Evolutionary conservation across 169 alveolate genomes (phyloP).

Genomic region (Cryptosporidium tyzzeri): DNA sequence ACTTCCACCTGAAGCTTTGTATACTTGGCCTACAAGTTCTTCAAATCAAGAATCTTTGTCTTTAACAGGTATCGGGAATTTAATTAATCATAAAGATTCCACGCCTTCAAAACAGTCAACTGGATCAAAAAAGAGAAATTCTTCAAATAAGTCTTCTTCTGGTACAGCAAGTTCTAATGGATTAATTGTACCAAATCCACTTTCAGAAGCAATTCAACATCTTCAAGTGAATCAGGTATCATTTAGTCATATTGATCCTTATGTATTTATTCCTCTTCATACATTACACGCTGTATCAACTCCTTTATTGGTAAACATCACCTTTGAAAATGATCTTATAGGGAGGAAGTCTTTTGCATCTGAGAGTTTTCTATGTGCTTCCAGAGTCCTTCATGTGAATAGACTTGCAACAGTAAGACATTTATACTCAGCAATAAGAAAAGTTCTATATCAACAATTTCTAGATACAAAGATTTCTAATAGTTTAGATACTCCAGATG

Average conservation of each 20-base stretch:
- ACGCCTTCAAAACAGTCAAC: constrained; percentile 32
- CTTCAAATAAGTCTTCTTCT: constrained; percentile 34
- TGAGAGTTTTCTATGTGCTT: constrained; percentile 38
- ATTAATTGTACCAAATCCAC: constrained; percentile 6
- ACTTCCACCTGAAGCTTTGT: background rate
- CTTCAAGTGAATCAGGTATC: constrained; percentile 51
- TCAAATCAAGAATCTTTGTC: background rate
- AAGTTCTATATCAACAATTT: constrained; percentile 34
- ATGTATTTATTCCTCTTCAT: constrained; percentile 50
- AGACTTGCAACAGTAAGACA: constrained; percentile 63
- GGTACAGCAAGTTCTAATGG: constrained; percentile 7
- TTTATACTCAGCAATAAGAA: constrained; percentile 26
- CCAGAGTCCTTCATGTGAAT: constrained; percentile 42
- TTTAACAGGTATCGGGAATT: background rate
- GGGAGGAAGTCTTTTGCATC: constrained; percentile 61
- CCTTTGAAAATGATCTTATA: constrained; percentile 43
- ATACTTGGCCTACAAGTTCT: constrained; percentile 3
- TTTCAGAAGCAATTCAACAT: constrained; percentile 49
- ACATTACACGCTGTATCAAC: constrained; percentile 50
- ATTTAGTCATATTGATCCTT: constrained; percentile 41
- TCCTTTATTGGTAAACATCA: constrained; percentile 27
- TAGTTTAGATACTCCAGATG: background rate
- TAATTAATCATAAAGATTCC: background rate
- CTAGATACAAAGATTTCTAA: constrained; percentile 15
- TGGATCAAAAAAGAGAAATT: constrained; percentile 3